Base-by-base conservation (phyloP, 345 rosid genomes). In the Limnanthes douglasii region DNA sequence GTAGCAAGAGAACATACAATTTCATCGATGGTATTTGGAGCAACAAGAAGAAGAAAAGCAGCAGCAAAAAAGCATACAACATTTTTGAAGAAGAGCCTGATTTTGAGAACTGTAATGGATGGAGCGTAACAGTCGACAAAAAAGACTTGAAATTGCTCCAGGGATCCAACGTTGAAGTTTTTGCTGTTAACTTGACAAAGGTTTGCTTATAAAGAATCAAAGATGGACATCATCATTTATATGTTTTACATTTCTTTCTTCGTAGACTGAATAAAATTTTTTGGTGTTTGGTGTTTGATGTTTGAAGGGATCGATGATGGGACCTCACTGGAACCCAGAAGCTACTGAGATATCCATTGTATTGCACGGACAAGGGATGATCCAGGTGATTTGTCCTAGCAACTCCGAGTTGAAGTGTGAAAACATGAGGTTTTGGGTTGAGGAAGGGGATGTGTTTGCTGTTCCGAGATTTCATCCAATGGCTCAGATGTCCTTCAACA, bases 221-320 rank as follows among this genome's bases (percentile, higher is more conserved):
- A n/a, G n/a, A n/a, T n/a, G n/a, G n/a, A n/a, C n/a, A n/a, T n/a
- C n/a, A n/a, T n/a, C n/a, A n/a, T n/a, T n/a, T 37, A n/a, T 18
- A 18, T 24, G 41, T 5, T 1, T 31, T 11, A 37, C 8, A 9
- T 17, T 25, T 26, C 6, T n/a, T 14, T 11, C 15, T 12, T 13
- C 24, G 25, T 25, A 15, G 18, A 2, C 8, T 39, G n/a, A n/a
- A n/a, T n/a, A n/a, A n/a, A n/a, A n/a, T n/a, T n/a, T n/a, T n/a
- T n/a, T n/a, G n/a, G n/a, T n/a, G n/a, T n/a, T n/a, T n/a, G n/a
- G n/a, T n/a, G n/a, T n/a, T n/a, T n/a, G 24, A 18, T 15, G 5
- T 26, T 11, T 50, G 15, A 56, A 76, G 78, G 98, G 80, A 17
- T 78, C 94, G 2, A 80, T 90, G 98, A 78, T 80, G 96, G 98